Evolutionary conservation across 2,329 filamentous ascomycete genomes (phyloP).

Genomic region (Claviceps humidiphila): DNA sequence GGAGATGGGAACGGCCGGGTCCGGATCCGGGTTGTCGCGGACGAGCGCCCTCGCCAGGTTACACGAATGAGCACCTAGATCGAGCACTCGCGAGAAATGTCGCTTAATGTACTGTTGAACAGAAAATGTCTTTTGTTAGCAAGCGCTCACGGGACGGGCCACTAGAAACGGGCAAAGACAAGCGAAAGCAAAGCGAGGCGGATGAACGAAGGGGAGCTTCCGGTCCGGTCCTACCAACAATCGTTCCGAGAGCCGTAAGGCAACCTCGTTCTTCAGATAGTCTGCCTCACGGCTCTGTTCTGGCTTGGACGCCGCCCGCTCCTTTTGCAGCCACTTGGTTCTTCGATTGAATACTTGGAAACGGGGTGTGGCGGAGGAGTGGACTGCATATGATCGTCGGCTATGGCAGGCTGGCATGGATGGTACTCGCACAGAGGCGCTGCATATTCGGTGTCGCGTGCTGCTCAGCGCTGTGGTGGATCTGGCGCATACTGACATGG

Average conservation of each 20-base stretch:
- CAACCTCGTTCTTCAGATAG: slow-evolving; percentile 89
- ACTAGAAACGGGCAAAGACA: neutral
- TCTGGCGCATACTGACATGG: slow-evolving; percentile 19
- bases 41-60: slow-evolving; percentile 79
- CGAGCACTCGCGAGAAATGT: slow-evolving; percentile 68
- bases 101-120: slow-evolving; percentile 72
- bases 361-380: slow-evolving; percentile 61
- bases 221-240: slow-evolving; percentile 46
- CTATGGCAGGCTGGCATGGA: neutral
- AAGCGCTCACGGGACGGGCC: neutral
- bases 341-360: slow-evolving; percentile 85
- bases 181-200: neutral
- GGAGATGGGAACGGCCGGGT: slow-evolving; percentile 39
- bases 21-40: slow-evolving; percentile 51
- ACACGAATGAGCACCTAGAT: slow-evolving; percentile 91
- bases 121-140: neutral
- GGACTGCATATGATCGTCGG: slow-evolving; percentile 58
- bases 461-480: slow-evolving; percentile 14
- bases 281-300: slow-evolving; percentile 69
- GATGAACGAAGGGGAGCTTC: neutral
- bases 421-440: slow-evolving; percentile 6
- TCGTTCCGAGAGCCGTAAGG: slow-evolving; percentile 68
- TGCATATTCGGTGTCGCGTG: slow-evolving; percentile 12
- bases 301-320: slow-evolving; percentile 61
- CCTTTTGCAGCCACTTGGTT: slow-evolving; percentile 83